Conservation (phyloP, 495 filamentous ascomycete species). For the Annulohypoxylon maeteangense region DNA sequence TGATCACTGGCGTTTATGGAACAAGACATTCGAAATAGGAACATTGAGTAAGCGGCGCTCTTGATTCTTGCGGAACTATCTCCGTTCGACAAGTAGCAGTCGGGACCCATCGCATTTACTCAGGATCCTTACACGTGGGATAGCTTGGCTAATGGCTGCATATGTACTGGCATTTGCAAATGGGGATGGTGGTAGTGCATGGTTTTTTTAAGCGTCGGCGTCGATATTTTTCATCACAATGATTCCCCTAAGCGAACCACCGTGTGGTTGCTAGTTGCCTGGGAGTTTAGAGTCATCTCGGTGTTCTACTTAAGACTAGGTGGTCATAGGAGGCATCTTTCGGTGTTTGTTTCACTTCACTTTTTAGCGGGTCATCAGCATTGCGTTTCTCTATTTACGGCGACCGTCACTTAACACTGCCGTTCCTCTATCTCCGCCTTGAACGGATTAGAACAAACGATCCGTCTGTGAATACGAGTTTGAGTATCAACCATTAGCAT, state of each 20-base stretch:
- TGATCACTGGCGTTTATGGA: conserved; percentile 39
- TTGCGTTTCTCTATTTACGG: conserved; percentile 38
- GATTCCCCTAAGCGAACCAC: conserved; percentile 42
- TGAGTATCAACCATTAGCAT: not conserved
- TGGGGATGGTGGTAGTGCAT: conserved; percentile 45
- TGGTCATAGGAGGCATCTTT: conserved; percentile 44
- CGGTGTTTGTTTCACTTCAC: conserved; percentile 37
- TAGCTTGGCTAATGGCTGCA: conserved; percentile 48
- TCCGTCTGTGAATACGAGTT: conserved; percentile 14
- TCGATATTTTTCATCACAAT: conserved; percentile 42
- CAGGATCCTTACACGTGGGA: conserved; percentile 34
- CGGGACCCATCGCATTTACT: conserved; percentile 26
- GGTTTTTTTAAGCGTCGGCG: conserved; percentile 46
- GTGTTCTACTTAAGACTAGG: conserved; percentile 45
- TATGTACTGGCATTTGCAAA: conserved; percentile 47
- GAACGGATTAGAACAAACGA: conserved; percentile 1
- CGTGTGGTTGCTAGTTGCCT: conserved; percentile 37
- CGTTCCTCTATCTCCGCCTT: conserved; percentile 20
- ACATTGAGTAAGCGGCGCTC: conserved; percentile 16
- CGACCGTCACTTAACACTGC: conserved; percentile 10
- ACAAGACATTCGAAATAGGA: conserved; percentile 36
- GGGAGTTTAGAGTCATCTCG: conserved; percentile 46
- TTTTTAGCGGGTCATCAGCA: conserved; percentile 41
- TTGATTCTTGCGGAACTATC: conserved; percentile 18
- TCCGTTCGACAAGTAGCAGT: conserved; percentile 15